Evolutionary conservation across 768 basidiomycete species (phyloP), one percentile per base, ranked within the genome.

Genomic region (Lenzites betulinus): DNA sequence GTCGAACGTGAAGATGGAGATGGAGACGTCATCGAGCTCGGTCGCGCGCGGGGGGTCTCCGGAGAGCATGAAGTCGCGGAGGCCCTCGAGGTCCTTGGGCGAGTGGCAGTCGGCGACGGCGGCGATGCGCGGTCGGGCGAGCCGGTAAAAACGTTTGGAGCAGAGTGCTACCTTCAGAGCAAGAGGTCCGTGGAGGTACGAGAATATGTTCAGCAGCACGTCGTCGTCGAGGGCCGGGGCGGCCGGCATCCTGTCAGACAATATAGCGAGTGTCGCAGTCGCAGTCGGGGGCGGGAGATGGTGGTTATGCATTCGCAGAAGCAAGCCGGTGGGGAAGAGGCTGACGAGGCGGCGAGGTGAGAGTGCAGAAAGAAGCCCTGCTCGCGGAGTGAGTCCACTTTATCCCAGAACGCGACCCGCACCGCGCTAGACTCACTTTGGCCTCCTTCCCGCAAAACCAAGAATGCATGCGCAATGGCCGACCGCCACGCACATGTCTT

Each of bases 51-150:
- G 52, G 11, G 38, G 30, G 1, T n/a, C 11, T 8, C 52, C 39
- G n/a, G 52, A 54, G 46, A 43, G 42, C 49, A 55, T 43, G 41
- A 51, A 51, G 2, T 23, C 18, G 25, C 35, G 28, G 2, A 49
- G 20, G 6, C 33, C 30, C 11, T n/a, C 33, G 23, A 61, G 43
- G 2, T 51, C 39, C 2, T 16, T 7, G 23, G 49, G 54, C 6
- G 20, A 23, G 0, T 9, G 12, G 54, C 49, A 39, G 18, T 16
- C 5, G 6, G 47, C 52, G 18, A 50, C 22, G 4, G 53, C 52
- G 13, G 52, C 26, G 18, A 54, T 26, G 26, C 58, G 58, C 12
- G 58, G 46, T 7, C n/a, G 25, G n/a, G 52, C 52, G 38, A 60
- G 46, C 5, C 23, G 39, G 47, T n/a, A 38, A 1, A 60, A 9